phyloP scores from a whole-genome alignment of 1,284 basidiomycete genomes.

The Phlebopus sp. region DNA sequence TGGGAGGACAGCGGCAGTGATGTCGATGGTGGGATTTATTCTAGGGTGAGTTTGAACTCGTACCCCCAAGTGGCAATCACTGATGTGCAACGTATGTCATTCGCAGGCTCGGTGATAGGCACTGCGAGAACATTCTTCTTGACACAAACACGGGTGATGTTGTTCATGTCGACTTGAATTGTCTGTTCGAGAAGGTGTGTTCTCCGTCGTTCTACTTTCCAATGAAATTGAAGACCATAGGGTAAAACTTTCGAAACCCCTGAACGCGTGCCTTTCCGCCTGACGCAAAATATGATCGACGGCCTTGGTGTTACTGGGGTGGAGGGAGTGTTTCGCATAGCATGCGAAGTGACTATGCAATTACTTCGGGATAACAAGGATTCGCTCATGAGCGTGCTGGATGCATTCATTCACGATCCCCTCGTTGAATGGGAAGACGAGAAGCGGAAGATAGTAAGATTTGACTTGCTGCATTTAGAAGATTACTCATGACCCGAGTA shows the following conservation, averaged over 20 bases:
- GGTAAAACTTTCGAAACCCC: constrained; percentile 88
- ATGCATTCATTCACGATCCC: constrained; percentile 97
- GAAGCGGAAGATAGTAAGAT: constrained; percentile 56
- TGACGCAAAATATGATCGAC: constrained; percentile 94
- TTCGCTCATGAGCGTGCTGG: constrained; percentile 92
- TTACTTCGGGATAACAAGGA: constrained; percentile 91
- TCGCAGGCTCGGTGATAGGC: constrained; percentile 91
- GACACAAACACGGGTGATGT: constrained; percentile 89
- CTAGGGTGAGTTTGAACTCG: constrained; percentile 62
- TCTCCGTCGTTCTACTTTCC: neutral
- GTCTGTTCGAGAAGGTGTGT: constrained; percentile 90
- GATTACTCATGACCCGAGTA: neutral
- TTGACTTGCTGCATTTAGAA: neutral
- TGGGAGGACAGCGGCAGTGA: constrained; percentile 90
- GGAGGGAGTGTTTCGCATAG: constrained; percentile 92
- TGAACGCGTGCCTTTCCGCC: constrained; percentile 92
- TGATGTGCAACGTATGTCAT: neutral
- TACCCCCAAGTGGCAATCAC: neutral
- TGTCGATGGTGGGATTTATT: constrained; percentile 99
- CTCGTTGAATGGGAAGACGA: constrained; percentile 94
- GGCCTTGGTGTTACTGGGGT: constrained; percentile 93
- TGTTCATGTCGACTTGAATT: constrained; percentile 98
- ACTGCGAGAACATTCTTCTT: constrained; percentile 95
- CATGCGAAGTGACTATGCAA: constrained; percentile 89
- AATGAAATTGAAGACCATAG: constrained; percentile 34